A percentile compares a stretch with the other conserved stretches of the same genome.
phyloP scores from a whole-genome alignment of 257 asterid species.

The Ocimum tenuiflorum region DNA sequence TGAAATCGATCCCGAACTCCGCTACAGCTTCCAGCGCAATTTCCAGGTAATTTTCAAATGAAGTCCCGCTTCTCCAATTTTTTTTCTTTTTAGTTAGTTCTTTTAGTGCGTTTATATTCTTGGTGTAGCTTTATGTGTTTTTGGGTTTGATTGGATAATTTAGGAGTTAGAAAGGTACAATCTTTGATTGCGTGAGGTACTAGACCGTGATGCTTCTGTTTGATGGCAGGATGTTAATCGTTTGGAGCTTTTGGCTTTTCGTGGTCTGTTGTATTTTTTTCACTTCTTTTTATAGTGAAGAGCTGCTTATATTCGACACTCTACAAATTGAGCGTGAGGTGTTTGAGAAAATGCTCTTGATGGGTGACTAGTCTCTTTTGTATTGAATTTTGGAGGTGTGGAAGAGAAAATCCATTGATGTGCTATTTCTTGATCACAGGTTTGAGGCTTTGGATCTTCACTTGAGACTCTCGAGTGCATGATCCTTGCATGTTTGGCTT shows the following conservation, averaged over 20 bases:
- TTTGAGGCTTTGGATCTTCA: too few species aligned
- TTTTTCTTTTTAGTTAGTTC: background rate
- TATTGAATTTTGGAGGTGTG: background rate
- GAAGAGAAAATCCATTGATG: background rate
- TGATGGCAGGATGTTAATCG: background rate
- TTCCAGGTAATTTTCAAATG: constrained; percentile 44
- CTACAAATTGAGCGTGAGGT: background rate
- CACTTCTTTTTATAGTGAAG: background rate
- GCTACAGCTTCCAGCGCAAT: constrained; percentile 95
- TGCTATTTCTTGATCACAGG: too few species aligned
- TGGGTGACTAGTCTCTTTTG: background rate
- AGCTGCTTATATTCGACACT: background rate
- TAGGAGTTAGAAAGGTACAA: background rate
- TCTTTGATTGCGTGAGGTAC: constrained; percentile 17
- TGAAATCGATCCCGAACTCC: constrained; percentile 83
- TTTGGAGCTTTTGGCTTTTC: background rate
- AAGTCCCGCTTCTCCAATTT: background rate
- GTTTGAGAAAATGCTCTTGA: background rate
- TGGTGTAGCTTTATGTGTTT: background rate
- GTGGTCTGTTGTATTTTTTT: background rate
- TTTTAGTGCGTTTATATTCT: background rate
- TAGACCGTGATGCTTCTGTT: constrained; percentile 15
- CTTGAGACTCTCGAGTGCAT: too few species aligned
- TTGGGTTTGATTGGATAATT: background rate
- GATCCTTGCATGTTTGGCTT: too few species aligned